Percentiles rank a stretch among this genome's conserved stretches.
These are phyloP conservation scores for Artemisia argyi DNA, from an alignment of 129 eudicot species.

Conservation along the genomic window DNA sequence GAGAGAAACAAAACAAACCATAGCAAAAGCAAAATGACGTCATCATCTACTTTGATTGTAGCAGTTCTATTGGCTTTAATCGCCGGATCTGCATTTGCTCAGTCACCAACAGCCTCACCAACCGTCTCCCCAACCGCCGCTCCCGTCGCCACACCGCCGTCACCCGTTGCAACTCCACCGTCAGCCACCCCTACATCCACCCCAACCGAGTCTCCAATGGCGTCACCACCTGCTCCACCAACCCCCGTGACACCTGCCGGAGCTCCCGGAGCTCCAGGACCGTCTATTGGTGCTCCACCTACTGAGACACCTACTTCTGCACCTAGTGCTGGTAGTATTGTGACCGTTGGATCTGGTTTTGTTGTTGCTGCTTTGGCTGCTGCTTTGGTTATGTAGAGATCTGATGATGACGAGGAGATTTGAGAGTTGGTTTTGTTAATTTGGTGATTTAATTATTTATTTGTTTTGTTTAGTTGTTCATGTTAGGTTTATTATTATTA, in stretches of 20 bases:
- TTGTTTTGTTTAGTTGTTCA: conserved; percentile 2
- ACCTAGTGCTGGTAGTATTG: conserved; percentile 26
- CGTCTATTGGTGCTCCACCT: conserved; percentile 30
- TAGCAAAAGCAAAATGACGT: conserved; percentile 39
- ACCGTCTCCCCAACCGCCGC: conserved; percentile 39
- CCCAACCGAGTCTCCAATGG: conserved; percentile 39
- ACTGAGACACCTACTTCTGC: conserved; percentile 32
- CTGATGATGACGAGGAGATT: conserved; percentile 11
- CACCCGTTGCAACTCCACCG: conserved; percentile 33
- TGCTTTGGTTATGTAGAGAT: conserved; percentile 61
- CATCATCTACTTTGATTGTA: conserved; percentile 29
- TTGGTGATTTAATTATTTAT: not conserved
- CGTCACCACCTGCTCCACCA: conserved; percentile 45
- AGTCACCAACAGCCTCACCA: conserved; percentile 62
- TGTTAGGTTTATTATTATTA: not conserved
- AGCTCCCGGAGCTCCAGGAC: conserved; percentile 7
- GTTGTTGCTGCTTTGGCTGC: conserved; percentile 46
- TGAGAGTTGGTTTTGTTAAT: not conserved
- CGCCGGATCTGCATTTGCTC: conserved; percentile 63
- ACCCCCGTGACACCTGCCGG: conserved; percentile 26
- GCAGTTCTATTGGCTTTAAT: conserved; percentile 41
- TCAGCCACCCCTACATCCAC: conserved; percentile 33
- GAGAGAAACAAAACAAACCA: not conserved
- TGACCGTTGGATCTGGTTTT: conserved; percentile 59
- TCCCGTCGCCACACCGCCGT: conserved; percentile 45